phyloP scores from a whole-genome alignment of 106 monocot species.

The Iris macrosiphon region DNA sequence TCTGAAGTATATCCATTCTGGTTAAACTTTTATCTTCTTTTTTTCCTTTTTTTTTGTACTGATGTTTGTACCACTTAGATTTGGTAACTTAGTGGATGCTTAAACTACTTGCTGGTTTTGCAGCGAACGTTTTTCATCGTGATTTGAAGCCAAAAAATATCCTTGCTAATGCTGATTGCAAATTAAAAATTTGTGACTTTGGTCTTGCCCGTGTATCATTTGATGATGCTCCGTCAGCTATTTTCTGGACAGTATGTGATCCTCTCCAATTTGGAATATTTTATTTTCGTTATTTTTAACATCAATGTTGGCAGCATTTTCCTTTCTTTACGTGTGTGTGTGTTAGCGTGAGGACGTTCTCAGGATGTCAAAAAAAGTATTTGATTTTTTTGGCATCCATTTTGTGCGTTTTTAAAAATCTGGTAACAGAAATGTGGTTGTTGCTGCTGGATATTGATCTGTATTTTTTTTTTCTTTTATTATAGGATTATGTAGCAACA shows the following conservation, averaged over 20 bases:
- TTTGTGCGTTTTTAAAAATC: too few species aligned
- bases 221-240: conserved; percentile 72
- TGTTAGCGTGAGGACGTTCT: too few species aligned
- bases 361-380: too few species aligned
- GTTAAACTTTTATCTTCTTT: too few species aligned
- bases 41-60: conserved; percentile 1
- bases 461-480: conserved; percentile 8
- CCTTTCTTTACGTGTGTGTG: too few species aligned
- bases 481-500: conserved; percentile 79
- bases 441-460: too few species aligned
- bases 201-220: conserved; percentile 79
- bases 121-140: conserved; percentile 79
- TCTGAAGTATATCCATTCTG: conserved; percentile 78
- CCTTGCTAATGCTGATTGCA: conserved; percentile 85
- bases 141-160: conserved; percentile 90
- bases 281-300: not conserved
- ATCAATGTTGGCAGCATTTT: too few species aligned
- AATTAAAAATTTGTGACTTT: conserved; percentile 74
- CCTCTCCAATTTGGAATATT: not conserved
- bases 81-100: not conserved
- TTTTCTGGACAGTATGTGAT: conserved; percentile 74
- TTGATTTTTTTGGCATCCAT: too few species aligned
- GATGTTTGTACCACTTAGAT: not conserved
- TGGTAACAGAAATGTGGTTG: too few species aligned
- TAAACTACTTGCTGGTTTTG: conserved; percentile 6